Conservation (phyloP, 2,329 filamentous ascomycete genomes). For the Botrytis paeoniae region DNA sequence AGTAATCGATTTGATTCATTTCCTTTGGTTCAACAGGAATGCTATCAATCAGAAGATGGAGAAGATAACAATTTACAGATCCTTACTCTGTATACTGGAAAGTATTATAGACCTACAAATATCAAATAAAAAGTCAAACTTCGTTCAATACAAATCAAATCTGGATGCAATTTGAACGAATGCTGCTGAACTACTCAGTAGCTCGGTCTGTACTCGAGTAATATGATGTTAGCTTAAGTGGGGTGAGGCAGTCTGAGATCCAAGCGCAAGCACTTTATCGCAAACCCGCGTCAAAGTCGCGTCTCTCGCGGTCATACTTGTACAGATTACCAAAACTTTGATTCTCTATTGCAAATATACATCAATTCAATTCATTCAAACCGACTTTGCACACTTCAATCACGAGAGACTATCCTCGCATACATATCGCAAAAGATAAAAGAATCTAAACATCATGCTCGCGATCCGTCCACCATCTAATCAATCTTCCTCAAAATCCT, state of each 20-base stretch:
- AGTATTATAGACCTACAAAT: background rate
- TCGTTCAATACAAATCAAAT: background rate
- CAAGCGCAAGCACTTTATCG: background rate
- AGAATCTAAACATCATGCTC: background rate
- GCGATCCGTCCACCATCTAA: slow-evolving; percentile 9
- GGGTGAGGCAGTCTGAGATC: background rate
- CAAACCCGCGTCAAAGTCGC: slow-evolving; percentile 1
- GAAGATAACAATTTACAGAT: too few species aligned
- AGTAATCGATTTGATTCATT: too few species aligned
- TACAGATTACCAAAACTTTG: background rate
- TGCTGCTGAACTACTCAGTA: too few species aligned
- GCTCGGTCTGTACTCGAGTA: too few species aligned
- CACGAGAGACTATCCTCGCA: background rate
- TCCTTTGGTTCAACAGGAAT: background rate
- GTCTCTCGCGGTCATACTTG: background rate
- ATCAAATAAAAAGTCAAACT: background rate
- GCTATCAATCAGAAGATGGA: too few species aligned
- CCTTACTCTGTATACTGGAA: too few species aligned
- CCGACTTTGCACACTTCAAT: background rate
- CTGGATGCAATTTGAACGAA: background rate
- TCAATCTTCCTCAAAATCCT: background rate
- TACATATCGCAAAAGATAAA: background rate
- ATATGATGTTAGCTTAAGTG: too few species aligned
- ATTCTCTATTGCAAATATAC: background rate
- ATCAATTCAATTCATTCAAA: background rate